Evolutionary conservation across 768 basidiomycete species (phyloP).

Genomic region (Dioszegia hungarica): DNA sequence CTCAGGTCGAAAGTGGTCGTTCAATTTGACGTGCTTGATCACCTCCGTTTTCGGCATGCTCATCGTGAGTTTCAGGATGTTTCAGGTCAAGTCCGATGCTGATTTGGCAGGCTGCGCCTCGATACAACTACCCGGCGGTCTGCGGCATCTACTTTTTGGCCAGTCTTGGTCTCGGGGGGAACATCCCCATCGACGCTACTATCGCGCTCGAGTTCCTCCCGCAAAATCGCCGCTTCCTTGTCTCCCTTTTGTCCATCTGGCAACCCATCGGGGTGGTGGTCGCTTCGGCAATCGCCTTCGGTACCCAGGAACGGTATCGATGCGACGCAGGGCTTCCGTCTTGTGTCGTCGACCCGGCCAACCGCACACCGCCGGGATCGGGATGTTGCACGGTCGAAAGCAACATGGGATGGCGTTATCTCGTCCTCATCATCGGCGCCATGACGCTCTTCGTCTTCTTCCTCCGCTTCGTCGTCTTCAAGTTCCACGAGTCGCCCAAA

Average conservation of each 20-base stretch:
- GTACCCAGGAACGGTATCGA: conserved; percentile 58
- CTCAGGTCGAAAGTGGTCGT: conserved; percentile 48
- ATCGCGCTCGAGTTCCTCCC: conserved; percentile 45
- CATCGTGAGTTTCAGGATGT: conserved; percentile 26
- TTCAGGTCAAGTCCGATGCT: conserved; percentile 24
- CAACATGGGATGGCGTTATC: conserved; percentile 64
- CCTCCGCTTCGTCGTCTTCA: conserved; percentile 58
- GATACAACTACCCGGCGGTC: conserved; percentile 48
- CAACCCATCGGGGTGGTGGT: conserved; percentile 55
- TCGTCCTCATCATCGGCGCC: conserved; percentile 51
- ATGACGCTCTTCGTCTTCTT: conserved; percentile 58
- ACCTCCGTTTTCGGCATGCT: conserved; percentile 39
- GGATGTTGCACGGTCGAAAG: conserved; percentile 54
- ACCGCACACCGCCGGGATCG: conserved; percentile 39
- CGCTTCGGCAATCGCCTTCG: conserved; percentile 58
- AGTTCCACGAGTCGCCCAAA: conserved; percentile 61
- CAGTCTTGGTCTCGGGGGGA: conserved; percentile 49
- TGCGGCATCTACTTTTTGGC: conserved; percentile 49
- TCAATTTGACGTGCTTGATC: conserved; percentile 50
- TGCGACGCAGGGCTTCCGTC: conserved; percentile 45
- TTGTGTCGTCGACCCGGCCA: conserved; percentile 23
- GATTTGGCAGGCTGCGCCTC: conserved; percentile 45
- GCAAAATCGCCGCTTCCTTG: conserved; percentile 52
- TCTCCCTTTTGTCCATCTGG: conserved; percentile 54
- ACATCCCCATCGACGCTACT: conserved; percentile 50